A percentile compares a stretch with the other conserved stretches of the same genome.
Evolutionary conservation across 1,284 basidiomycete species (phyloP).

Genomic region (Leccinum ambiguum): DNA sequence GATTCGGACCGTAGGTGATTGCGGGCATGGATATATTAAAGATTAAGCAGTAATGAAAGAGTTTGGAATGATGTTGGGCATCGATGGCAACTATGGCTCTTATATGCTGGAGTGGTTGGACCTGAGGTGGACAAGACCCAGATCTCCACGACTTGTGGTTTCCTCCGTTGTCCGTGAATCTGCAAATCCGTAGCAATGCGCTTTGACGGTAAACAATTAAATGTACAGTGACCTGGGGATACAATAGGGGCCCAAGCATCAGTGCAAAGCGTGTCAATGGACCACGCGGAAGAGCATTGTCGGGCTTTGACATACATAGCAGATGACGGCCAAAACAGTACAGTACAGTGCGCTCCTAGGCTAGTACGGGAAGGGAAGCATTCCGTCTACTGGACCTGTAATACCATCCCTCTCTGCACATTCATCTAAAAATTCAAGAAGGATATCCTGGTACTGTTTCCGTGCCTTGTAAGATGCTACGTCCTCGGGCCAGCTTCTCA

Average conservation of each 20-base stretch:
- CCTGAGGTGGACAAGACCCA: slow-evolving; percentile 12
- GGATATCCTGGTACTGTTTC: slow-evolving; percentile 42
- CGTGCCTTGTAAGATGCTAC: slow-evolving; percentile 64
- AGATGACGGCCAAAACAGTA: background rate
- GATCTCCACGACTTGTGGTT: slow-evolving; percentile 15
- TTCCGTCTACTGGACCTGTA: slow-evolving; percentile 14
- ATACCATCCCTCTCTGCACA: slow-evolving; percentile 36
- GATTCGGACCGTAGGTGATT: background rate
- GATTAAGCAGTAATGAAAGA: background rate
- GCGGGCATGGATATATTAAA: slow-evolving; percentile 7
- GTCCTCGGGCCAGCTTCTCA: slow-evolving; percentile 53
- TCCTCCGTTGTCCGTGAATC: slow-evolving; percentile 19
- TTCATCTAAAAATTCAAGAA: slow-evolving; percentile 50
- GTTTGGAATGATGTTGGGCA: background rate
- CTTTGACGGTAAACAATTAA: slow-evolving; percentile 23
- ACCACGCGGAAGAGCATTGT: background rate
- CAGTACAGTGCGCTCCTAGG: background rate
- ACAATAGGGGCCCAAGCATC: background rate
- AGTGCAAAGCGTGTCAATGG: background rate
- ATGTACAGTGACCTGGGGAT: background rate
- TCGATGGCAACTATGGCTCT: slow-evolving; percentile 9
- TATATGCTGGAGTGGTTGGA: slow-evolving; percentile 20
- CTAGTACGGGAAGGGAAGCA: slow-evolving; percentile 26
- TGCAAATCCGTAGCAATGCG: slow-evolving; percentile 7
- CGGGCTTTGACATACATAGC: background rate